These are phyloP conservation scores for Pichia kudriavzevii DNA, from an alignment of 1,139 yeast species.

Conservation along the genomic window DNA sequence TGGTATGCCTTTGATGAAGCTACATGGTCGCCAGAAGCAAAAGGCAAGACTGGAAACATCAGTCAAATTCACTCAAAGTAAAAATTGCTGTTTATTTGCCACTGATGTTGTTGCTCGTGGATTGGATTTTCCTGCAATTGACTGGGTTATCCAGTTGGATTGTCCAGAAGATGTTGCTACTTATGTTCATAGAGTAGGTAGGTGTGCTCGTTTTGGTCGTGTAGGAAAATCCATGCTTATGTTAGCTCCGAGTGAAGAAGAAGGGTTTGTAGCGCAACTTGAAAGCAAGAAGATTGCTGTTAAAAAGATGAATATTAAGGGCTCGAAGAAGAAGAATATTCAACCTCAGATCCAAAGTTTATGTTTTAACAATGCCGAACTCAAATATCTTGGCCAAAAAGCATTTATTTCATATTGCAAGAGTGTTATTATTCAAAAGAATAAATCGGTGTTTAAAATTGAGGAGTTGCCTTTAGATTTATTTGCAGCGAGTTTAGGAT, in stretches of 20 bases:
- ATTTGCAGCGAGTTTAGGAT: slow-evolving; percentile 80
- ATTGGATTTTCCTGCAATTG: slow-evolving; percentile 92
- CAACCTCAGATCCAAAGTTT: slow-evolving; percentile 80
- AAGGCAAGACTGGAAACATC: slow-evolving; percentile 88
- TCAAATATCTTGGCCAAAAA: slow-evolving; percentile 90
- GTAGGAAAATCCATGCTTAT: slow-evolving; percentile 79
- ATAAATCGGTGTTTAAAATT: slow-evolving; percentile 75
- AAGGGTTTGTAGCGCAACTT: slow-evolving; percentile 63
- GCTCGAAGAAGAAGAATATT: slow-evolving; percentile 69
- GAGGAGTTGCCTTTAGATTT: slow-evolving; percentile 73
- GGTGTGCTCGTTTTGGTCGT: slow-evolving; percentile 92
- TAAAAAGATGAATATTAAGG: slow-evolving; percentile 66
- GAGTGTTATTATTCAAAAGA: slow-evolving; percentile 79
- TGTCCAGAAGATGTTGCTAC: slow-evolving; percentile 96
- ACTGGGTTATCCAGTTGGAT: slow-evolving; percentile 95
- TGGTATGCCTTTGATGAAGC: slow-evolving; percentile 84
- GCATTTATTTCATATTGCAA: slow-evolving; percentile 88
- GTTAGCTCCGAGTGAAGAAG: slow-evolving; percentile 78
- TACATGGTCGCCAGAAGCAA: slow-evolving; percentile 95
- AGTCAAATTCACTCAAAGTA: slow-evolving; percentile 75
- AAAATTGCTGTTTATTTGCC: slow-evolving; percentile 83
- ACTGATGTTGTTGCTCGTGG: slow-evolving; percentile 98
- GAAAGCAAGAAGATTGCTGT: slow-evolving; percentile 59
- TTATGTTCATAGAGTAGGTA: slow-evolving; percentile 92
- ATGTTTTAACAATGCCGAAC: slow-evolving; percentile 84